Percentiles rank a stretch among this genome's conserved stretches.
These are phyloP conservation scores for Starmerella lactis-condensi DNA, from an alignment of 805 yeast genomes.

Conservation along the genomic window DNA sequence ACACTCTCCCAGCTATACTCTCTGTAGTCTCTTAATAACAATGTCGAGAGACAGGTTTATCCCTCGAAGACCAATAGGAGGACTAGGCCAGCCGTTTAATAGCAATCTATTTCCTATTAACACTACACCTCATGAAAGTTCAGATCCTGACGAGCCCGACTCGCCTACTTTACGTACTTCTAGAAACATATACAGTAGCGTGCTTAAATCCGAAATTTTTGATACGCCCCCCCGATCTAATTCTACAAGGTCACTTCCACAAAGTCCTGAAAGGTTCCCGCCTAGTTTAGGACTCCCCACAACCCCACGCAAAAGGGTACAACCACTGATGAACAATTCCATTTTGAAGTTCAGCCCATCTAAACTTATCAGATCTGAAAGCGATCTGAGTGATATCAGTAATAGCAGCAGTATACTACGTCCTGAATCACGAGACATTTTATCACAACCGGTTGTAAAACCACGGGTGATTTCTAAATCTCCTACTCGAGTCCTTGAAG, in stretches of 20 bases:
- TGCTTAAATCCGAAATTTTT: slow-evolving; percentile 74
- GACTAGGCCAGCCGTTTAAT: too few relatives aligned
- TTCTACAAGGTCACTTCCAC: slow-evolving; percentile 15
- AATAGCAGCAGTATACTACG: slow-evolving; percentile 53
- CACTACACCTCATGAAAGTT: too few relatives aligned
- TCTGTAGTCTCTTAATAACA: too few relatives aligned
- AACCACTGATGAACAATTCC: slow-evolving; percentile 32
- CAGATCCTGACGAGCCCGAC: too few relatives aligned
- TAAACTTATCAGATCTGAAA: slow-evolving; percentile 7
- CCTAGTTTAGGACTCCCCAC: slow-evolving; percentile 12
- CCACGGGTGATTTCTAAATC: slow-evolving; percentile 63
- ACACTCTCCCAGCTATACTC: too few relatives aligned
- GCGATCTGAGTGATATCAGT: slow-evolving; percentile 12
- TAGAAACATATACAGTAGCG: slow-evolving; percentile 76
- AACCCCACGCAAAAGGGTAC: slow-evolving; percentile 13
- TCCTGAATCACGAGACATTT: slow-evolving; percentile 61
- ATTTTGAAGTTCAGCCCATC: slow-evolving; percentile 18
- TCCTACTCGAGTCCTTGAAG: slow-evolving; percentile 85
- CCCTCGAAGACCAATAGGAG: too few relatives aligned
- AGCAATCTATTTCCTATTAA: too few relatives aligned
- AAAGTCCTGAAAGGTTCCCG: background rate
- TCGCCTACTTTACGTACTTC: too few relatives aligned
- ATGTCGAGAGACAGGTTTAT: too few relatives aligned
- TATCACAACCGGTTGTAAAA: slow-evolving; percentile 67
- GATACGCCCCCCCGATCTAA: slow-evolving; percentile 55